Conservation (phyloP, 2,329 filamentous ascomycete genomes). For the Pyrenochaeta sp. region DNA sequence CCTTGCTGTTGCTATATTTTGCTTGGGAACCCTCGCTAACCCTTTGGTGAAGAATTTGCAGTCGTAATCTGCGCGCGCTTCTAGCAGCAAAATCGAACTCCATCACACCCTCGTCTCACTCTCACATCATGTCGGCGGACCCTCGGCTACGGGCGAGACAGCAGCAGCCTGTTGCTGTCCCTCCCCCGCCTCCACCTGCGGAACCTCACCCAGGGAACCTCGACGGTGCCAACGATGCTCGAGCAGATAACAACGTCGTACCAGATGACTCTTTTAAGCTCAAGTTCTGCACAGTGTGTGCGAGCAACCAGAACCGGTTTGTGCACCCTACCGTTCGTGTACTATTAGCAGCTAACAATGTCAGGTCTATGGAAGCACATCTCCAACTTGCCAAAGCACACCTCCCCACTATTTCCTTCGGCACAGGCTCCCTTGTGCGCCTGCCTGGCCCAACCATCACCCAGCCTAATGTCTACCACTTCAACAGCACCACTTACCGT, state of each 20-base stretch:
- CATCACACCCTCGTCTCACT: conserved; percentile 2
- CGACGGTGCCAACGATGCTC: conserved; percentile 41
- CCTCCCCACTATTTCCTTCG: conserved; percentile 98
- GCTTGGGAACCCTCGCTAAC: conserved; percentile 28
- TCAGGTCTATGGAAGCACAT: conserved; percentile 97
- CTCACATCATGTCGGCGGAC: conserved; percentile 49
- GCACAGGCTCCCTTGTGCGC: conserved; percentile 92
- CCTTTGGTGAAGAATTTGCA: conserved; percentile 35
- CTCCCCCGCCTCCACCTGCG: conserved; percentile 58
- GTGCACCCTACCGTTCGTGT: conserved; percentile 24
- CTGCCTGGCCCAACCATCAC: conserved; percentile 89
- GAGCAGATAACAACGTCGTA: conserved; percentile 31
- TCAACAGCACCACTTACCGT: conserved; percentile 96
- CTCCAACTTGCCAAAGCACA: conserved; percentile 81
- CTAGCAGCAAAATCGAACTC: background rate
- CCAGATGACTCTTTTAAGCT: conserved; percentile 75
- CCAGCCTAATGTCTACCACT: conserved; percentile 96
- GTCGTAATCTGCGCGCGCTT: conserved; percentile 9
- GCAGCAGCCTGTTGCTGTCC: conserved; percentile 53
- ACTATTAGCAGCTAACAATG: conserved; percentile 16
- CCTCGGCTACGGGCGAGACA: conserved; percentile 59
- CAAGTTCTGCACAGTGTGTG: conserved; percentile 98
- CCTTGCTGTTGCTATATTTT: conserved; percentile 3
- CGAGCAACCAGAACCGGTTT: conserved; percentile 95
- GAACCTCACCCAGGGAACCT: conserved; percentile 44